A percentile compares a stretch with the other conserved stretches of the same genome.
Evolutionary conservation across 305 asterid genomes (phyloP).

Genomic region (Salvia sclarea): DNA sequence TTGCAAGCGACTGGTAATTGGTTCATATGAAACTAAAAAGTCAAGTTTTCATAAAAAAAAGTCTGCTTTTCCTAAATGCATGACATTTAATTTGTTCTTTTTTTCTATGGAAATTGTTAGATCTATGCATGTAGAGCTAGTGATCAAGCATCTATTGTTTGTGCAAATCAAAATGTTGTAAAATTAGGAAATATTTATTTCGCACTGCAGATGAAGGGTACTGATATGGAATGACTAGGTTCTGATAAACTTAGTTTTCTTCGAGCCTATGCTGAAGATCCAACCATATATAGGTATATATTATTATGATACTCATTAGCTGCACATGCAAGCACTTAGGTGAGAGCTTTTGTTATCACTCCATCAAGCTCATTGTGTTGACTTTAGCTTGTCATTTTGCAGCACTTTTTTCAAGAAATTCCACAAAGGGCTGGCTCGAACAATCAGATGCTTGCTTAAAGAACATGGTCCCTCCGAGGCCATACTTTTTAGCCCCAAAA

Average conservation of each 20-base stretch:
- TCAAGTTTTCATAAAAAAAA: neutral
- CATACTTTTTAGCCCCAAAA: constrained; percentile 75
- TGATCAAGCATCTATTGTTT: neutral
- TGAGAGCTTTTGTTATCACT: constrained; percentile 14
- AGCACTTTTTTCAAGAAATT: constrained; percentile 87
- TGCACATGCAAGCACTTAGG: constrained; percentile 29
- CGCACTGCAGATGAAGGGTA: constrained; percentile 4
- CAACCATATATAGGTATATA: neutral
- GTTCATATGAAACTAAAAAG: constrained; percentile 1
- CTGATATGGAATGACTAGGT: constrained; percentile 10
- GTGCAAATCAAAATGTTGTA: neutral
- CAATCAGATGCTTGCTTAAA: constrained; percentile 70
- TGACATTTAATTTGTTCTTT: neutral
- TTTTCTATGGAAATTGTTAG: neutral
- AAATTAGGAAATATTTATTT: constrained; percentile 2
- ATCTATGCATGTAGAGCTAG: constrained; percentile 9
- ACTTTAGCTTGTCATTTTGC: constrained; percentile 45
- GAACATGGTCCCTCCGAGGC: constrained; percentile 72
- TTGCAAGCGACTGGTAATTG: constrained; percentile 94
- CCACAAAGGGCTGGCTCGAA: constrained; percentile 71
- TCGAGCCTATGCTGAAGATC: constrained; percentile 13
- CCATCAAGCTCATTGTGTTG: constrained; percentile 20
- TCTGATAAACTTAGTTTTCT: constrained; percentile 12
- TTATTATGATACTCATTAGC: constrained; percentile 20
- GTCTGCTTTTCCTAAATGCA: constrained; percentile 31